Evolutionary conservation across 129 eudicot species (phyloP).

Genomic region (Flaveria linearis): DNA sequence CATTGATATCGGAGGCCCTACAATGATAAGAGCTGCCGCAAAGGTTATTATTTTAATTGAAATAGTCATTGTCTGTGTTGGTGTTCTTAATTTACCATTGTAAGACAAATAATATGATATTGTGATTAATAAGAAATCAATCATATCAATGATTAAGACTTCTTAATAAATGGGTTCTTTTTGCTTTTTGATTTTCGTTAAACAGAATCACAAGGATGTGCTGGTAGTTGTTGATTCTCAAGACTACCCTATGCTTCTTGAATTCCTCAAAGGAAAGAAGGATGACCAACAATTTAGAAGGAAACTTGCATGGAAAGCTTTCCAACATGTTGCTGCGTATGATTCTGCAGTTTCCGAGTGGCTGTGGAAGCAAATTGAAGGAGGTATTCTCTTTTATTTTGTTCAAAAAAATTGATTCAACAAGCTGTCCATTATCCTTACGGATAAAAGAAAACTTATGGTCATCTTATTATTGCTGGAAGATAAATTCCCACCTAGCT

Average conservation of each 20-base stretch:
- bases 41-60: slow-evolving; percentile 52
- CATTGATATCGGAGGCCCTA: slow-evolving; percentile 97
- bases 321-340: slow-evolving; percentile 87
- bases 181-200: not conserved
- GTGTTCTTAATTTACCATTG: not conserved
- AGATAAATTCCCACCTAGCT: slow-evolving; percentile 80
- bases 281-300: slow-evolving; percentile 75
- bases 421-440: not conserved
- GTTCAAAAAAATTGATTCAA: not conserved
- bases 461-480: slow-evolving; percentile 26
- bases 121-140: not conserved
- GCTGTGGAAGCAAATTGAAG: slow-evolving; percentile 87
- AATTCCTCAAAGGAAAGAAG: slow-evolving; percentile 53
- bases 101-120: not conserved
- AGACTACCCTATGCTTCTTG: slow-evolving; percentile 75
- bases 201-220: slow-evolving; percentile 96
- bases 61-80: not conserved
- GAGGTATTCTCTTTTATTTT: slow-evolving; percentile 45
- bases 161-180: not conserved
- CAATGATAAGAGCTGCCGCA: slow-evolving; percentile 99
- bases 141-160: not conserved
- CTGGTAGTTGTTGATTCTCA: slow-evolving; percentile 90
- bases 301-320: slow-evolving; percentile 93
- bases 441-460: slow-evolving; percentile 2
- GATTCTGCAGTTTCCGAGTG: slow-evolving; percentile 99